phyloP scores from a whole-genome alignment of 2,329 filamentous ascomycete species.

The Penicillium sp. region DNA sequence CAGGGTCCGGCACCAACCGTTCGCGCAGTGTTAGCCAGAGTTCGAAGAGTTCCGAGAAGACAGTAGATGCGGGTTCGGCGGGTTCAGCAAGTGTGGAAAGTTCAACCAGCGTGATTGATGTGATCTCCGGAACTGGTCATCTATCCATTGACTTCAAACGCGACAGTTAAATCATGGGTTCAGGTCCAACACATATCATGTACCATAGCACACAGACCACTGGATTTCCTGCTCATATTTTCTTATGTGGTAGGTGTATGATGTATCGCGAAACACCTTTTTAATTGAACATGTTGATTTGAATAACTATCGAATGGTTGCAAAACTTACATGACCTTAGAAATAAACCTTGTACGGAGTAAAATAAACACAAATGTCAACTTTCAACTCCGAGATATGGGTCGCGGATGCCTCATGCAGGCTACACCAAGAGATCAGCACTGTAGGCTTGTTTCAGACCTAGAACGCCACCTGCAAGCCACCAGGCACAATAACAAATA shows the following conservation, averaged over 20 bases:
- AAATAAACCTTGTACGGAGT: neutral
- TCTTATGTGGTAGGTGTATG: neutral
- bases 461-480: slow-evolving; percentile 11
- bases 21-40: neutral
- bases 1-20: neutral
- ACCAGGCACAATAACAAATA: slow-evolving; percentile 8
- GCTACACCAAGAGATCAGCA: neutral
- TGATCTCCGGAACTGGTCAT: neutral
- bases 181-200: neutral
- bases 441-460: slow-evolving; percentile 9
- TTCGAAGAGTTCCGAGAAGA: neutral
- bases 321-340: neutral
- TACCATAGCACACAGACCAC: neutral
- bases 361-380: neutral
- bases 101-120: neutral
- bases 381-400: neutral
- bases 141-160: neutral
- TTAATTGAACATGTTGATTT: neutral
- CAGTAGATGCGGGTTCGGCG: neutral
- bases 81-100: neutral
- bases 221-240: neutral
- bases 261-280: neutral
- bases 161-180: neutral
- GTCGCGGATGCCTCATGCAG: neutral
- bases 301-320: neutral